Evolutionary conservation across 305 asterid species (phyloP), one percentile per base, ranked within the genome.

Genomic region (Plantago coronopus): DNA sequence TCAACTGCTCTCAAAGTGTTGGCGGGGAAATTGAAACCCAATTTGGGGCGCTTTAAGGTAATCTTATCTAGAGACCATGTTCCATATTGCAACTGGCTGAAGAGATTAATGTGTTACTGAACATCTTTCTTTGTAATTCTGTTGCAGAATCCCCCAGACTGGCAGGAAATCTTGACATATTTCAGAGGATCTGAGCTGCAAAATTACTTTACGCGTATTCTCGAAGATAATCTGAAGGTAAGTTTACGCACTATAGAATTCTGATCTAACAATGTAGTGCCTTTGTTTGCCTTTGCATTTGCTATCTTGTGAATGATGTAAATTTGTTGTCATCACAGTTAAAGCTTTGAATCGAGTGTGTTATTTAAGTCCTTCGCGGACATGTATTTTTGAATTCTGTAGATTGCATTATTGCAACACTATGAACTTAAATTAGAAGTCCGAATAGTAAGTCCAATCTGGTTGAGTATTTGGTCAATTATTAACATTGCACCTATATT

Each of bases 1-100:
- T 89, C 96, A 51, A 93, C 97, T 10, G 97, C 97, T 2, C 88
- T 93, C 48, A 89, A 93, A 79, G 90, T 89, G 63, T 77, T 89
- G 83, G 94, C 99, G 64, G 98, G 98, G 65, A 91, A 89, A 71
- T 67, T 91, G 89, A 91, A 91, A 69, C 97, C 98, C 65, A 91
- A 91, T 79, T 77, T 91, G 86, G 98, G 98, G 11, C 95, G 91
- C 75, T 91, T 91, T 75, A 81, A 70, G 1, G 91, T 86, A 83
- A 70, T 54, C 20, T 72, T 49, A 51, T 54, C 54, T 59, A n/a
- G 49, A 27, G 34, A 56, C 54, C 19, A 16, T 65, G 45, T 38
- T 27, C 25, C 22, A 57, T 62, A 17, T 37, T 7, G 6, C 45
- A 4, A 46, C 9, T 4, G 37, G 37, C 37, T 29, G 8, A 29